Percentiles rank a stretch among this genome's conserved stretches.
Conservation (phyloP, 139 green algal genomes). For the Chlamydomonas asymmetrica region DNA sequence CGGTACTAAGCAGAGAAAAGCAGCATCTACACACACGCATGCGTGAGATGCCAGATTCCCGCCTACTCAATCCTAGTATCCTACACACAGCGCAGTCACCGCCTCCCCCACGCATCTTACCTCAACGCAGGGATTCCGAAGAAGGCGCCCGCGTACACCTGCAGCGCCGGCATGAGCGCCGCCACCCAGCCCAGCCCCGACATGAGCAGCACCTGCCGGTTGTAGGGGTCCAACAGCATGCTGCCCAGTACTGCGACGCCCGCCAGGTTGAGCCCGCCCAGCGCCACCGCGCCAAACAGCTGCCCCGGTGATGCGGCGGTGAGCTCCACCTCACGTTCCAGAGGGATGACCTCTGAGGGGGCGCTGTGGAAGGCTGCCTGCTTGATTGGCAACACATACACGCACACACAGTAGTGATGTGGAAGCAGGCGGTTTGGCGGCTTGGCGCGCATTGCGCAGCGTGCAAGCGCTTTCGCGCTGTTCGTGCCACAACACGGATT, state of each 20-base stretch:
- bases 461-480: too few species aligned
- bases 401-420: too few species aligned
- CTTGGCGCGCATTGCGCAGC: too few species aligned
- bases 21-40: neutral
- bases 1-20: neutral
- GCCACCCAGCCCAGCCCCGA: slow-evolving; percentile 29
- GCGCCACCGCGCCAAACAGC: slow-evolving; percentile 41
- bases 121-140: slow-evolving; percentile 82
- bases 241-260: slow-evolving; percentile 73
- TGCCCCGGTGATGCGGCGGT: slow-evolving; percentile 62
- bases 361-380: too few species aligned
- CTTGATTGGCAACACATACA: too few species aligned
- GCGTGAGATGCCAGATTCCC: neutral
- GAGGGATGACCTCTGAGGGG: too few species aligned
- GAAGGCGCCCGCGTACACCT: slow-evolving; percentile 87
- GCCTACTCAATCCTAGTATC: neutral
- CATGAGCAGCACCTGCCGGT: neutral
- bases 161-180: slow-evolving; percentile 46
- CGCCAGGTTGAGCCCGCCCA: slow-evolving; percentile 86
- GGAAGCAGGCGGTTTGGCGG: too few species aligned
- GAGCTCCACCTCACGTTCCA: slow-evolving; percentile 42
- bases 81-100: neutral
- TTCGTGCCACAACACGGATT: too few species aligned
- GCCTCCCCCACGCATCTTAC: slow-evolving; percentile 19
- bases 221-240: slow-evolving; percentile 38